These are phyloP conservation scores for Trichoderma sp. DNA, from an alignment of 2,329 filamentous ascomycete species.

Conservation along the genomic window DNA sequence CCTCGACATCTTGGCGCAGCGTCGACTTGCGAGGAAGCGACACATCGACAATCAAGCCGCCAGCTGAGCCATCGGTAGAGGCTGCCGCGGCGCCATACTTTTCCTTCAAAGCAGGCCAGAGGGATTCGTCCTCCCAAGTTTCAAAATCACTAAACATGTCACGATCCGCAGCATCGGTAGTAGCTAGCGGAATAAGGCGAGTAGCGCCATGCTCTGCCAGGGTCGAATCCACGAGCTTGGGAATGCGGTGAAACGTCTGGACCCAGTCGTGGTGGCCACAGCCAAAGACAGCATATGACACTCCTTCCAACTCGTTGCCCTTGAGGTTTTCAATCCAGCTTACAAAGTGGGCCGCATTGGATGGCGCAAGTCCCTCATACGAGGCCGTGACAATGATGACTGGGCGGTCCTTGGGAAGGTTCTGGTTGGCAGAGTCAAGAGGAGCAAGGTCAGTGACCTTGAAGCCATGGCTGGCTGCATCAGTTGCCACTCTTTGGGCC, in stretches of 20 bases:
- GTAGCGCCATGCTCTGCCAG: conserved; percentile 40
- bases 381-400: conserved; percentile 67
- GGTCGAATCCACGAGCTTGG: conserved; percentile 57
- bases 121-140: conserved; percentile 59
- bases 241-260: conserved; percentile 65
- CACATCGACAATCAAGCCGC: conserved; percentile 46
- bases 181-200: conserved; percentile 47
- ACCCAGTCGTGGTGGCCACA: conserved; percentile 60
- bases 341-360: conserved; percentile 68
- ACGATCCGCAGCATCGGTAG: conserved; percentile 58
- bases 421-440: conserved; percentile 61
- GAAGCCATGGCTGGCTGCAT: conserved; percentile 61
- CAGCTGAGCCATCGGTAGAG: conserved; percentile 7
- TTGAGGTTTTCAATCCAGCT: conserved; percentile 60
- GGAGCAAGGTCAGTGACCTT: conserved; percentile 50
- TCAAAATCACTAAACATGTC: conserved; percentile 69
- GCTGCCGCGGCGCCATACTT: conserved; percentile 40
- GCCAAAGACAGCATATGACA: conserved; percentile 68
- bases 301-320: conserved; percentile 50
- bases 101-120: conserved; percentile 50
- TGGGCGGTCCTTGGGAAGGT: conserved; percentile 58
- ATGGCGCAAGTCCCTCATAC: conserved; percentile 72
- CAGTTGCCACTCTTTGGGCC: conserved; percentile 59
- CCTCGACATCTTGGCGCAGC: conserved; percentile 62
- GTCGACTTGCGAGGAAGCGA: conserved; percentile 54